phyloP scores from a whole-genome alignment of 257 asterid species.

The Voacanga thouarsii region DNA sequence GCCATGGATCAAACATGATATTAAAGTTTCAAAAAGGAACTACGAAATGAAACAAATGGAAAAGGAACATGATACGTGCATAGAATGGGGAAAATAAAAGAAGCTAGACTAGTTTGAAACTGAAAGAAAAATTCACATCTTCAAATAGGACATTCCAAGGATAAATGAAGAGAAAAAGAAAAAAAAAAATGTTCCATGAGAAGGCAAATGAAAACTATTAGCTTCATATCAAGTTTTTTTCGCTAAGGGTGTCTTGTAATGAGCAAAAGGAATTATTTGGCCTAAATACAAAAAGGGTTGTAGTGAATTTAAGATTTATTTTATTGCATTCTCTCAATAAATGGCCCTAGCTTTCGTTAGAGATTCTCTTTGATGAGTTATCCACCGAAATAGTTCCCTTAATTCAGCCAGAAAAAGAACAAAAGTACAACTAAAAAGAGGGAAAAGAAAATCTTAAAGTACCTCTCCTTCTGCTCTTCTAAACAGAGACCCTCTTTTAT shows the following conservation, averaged over 20 bases:
- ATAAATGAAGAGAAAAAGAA: neutral
- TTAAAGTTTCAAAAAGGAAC: neutral
- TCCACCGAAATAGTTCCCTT: neutral
- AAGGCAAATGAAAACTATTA: neutral
- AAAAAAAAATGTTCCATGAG: neutral
- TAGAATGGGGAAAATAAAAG: neutral
- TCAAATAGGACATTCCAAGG: neutral
- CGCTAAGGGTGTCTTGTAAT: neutral
- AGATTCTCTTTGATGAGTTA: neutral
- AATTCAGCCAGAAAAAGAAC: neutral
- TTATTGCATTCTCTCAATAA: neutral
- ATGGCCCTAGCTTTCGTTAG: neutral
- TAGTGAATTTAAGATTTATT: neutral
- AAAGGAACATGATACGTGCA: neutral
- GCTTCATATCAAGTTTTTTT: neutral
- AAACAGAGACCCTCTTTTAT: constrained; percentile 63
- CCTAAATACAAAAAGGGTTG: neutral
- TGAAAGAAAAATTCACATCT: neutral
- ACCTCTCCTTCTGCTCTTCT: constrained; percentile 78
- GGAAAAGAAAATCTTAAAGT: neutral
- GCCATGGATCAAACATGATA: neutral
- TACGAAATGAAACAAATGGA: neutral
- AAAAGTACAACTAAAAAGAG: neutral
- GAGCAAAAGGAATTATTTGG: neutral
- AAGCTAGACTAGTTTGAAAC: neutral